Evolutionary conservation across 306 rosid species (phyloP).

Genomic region (Carpinus viminea): DNA sequence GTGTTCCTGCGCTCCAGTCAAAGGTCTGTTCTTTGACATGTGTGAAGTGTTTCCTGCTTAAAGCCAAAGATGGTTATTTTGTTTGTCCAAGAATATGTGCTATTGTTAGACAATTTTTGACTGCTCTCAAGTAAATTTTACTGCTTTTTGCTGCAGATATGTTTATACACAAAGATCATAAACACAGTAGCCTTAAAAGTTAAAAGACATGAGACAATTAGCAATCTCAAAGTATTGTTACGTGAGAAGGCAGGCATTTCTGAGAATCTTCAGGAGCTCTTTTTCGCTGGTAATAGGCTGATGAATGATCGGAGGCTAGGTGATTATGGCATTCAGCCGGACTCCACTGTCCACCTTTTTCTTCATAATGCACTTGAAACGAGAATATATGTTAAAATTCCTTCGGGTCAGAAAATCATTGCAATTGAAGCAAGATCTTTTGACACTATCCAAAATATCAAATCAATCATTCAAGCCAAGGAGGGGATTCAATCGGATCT

Average conservation of each 20-base stretch:
- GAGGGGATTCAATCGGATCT: conserved; percentile 4
- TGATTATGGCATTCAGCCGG: conserved; percentile 16
- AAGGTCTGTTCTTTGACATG: neutral
- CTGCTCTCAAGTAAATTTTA: too few species aligned
- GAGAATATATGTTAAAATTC: conserved; percentile 24
- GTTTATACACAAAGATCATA: conserved; percentile 2
- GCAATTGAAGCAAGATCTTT: conserved; percentile 21
- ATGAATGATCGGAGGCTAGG: conserved; percentile 7
- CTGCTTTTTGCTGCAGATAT: conserved; percentile 3
- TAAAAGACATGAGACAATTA: conserved; percentile 14
- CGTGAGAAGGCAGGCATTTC: neutral
- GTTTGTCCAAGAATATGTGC: too few species aligned
- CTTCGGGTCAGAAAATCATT: conserved; percentile 5
- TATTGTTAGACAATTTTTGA: neutral
- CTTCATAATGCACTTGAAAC: neutral
- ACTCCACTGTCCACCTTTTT: conserved; percentile 15
- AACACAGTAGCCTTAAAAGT: conserved; percentile 1
- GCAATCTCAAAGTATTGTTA: conserved; percentile 18
- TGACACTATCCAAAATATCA: conserved; percentile 26
- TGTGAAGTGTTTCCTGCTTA: too few species aligned
- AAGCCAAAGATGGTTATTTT: too few species aligned
- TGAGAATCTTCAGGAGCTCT: conserved; percentile 21
- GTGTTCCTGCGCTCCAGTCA: neutral
- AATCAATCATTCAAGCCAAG: conserved; percentile 11
- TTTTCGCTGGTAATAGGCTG: conserved; percentile 6